phyloP scores from a whole-genome alignment of 108 stramenopile species.

The Skeletonema menzelii region DNA sequence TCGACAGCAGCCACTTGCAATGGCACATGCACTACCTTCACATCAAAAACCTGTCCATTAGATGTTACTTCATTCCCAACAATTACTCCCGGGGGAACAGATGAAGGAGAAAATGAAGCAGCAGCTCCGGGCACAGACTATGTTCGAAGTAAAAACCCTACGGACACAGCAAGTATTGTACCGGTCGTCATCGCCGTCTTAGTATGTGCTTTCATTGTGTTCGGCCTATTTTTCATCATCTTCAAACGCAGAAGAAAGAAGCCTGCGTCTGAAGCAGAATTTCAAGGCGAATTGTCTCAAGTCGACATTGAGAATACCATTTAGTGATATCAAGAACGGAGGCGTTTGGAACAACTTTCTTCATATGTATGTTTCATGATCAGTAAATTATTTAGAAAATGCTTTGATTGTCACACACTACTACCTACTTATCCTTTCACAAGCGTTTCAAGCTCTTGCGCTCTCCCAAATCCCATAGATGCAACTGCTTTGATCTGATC shows the following conservation, averaged over 20 bases:
- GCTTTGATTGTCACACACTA: background rate
- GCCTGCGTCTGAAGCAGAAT: background rate
- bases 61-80: conserved; percentile 2
- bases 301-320: background rate
- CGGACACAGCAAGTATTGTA: conserved; percentile 7
- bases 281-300: background rate
- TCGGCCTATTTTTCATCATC: conserved; percentile 33
- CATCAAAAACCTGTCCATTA: conserved; percentile 16
- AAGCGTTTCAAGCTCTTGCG: conserved; percentile 32
- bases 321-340: background rate
- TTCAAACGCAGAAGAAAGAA: conserved; percentile 19
- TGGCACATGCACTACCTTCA: conserved; percentile 28
- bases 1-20: conserved; percentile 11
- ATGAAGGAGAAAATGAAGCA: background rate
- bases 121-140: background rate
- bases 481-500: conserved; percentile 32
- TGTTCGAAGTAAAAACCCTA: background rate
- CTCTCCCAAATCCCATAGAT: conserved; percentile 34
- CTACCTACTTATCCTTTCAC: conserved; percentile 4
- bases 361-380: background rate
- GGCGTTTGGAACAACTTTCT: background rate
- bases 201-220: conserved; percentile 29
- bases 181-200: conserved; percentile 31
- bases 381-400: background rate
- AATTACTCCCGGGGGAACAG: background rate